Conservation (phyloP, 2,329 filamentous ascomycete species). For the Tolypocladium ovalisporum region DNA sequence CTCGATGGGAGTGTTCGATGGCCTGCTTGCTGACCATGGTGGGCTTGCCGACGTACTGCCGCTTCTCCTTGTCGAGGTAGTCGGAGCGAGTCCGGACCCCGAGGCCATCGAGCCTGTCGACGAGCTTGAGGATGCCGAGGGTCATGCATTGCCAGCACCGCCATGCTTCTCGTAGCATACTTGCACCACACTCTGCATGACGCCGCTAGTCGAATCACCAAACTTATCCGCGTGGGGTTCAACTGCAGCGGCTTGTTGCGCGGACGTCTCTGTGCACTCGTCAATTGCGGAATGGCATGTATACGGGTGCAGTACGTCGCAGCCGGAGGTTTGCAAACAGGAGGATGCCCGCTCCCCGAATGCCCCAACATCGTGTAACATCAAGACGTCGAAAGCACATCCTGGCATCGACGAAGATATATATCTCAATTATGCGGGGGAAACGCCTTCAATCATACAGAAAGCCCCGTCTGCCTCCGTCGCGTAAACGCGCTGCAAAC, state of each 20-base stretch:
- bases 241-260: background rate
- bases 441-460: conserved; percentile 36
- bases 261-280: background rate
- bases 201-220: background rate
- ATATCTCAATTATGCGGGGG: conserved; percentile 31
- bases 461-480: conserved; percentile 3
- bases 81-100: conserved; percentile 84
- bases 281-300: background rate
- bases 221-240: background rate
- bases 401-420: background rate
- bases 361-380: background rate
- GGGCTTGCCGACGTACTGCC: conserved; percentile 91
- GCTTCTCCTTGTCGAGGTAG: conserved; percentile 94
- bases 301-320: background rate
- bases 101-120: conserved; percentile 79
- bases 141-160: conserved; percentile 49
- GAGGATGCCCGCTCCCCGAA: too few species aligned
- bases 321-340: background rate
- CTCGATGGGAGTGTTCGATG: conserved; percentile 83
- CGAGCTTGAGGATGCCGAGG: conserved; percentile 75
- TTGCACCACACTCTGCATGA: background rate
- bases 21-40: conserved; percentile 82
- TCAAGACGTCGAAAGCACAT: background rate
- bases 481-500: background rate
- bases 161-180: background rate